Evolutionary conservation across 768 basidiomycete species (phyloP).

Genomic region (Serendipita sp.): DNA sequence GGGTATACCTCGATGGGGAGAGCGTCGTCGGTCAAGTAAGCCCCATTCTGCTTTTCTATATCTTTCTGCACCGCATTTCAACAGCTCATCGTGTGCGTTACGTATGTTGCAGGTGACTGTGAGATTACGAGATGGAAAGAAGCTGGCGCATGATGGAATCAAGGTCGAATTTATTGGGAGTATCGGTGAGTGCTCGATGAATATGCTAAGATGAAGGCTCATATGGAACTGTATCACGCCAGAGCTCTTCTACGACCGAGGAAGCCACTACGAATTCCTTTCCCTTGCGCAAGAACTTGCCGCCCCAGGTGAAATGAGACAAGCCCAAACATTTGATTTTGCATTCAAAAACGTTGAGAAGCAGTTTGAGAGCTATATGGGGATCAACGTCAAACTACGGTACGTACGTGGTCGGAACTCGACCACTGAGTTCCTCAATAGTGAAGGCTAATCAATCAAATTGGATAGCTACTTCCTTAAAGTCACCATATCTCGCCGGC

Average conservation of each 20-base stretch:
- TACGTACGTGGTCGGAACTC: slow-evolving; percentile 23
- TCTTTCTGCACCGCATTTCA: background rate
- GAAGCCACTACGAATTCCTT: slow-evolving; percentile 95
- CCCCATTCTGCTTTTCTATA: background rate
- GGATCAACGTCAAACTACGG: slow-evolving; percentile 97
- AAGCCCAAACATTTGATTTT: slow-evolving; percentile 93
- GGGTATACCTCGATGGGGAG: slow-evolving; percentile 93
- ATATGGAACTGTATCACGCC: background rate
- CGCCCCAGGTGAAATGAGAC: slow-evolving; percentile 91
- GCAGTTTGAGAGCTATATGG: slow-evolving; percentile 94
- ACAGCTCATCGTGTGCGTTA: background rate
- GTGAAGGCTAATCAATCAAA: background rate
- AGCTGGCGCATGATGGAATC: slow-evolving; percentile 86
- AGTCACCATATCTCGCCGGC: slow-evolving; percentile 75
- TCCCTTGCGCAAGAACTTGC: slow-evolving; percentile 91
- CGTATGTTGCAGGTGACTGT: slow-evolving; percentile 47
- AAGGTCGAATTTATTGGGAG: slow-evolving; percentile 95
- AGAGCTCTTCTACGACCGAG: slow-evolving; percentile 93
- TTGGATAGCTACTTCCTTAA: slow-evolving; percentile 70
- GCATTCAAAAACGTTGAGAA: slow-evolving; percentile 99
- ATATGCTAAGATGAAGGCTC: background rate
- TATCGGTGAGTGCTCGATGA: slow-evolving; percentile 54
- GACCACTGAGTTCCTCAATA: background rate
- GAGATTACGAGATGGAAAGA: slow-evolving; percentile 88
- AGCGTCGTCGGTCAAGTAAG: slow-evolving; percentile 73